phyloP scores from a whole-genome alignment of 306 rosid genomes.

The Ziziphus jujuba region DNA sequence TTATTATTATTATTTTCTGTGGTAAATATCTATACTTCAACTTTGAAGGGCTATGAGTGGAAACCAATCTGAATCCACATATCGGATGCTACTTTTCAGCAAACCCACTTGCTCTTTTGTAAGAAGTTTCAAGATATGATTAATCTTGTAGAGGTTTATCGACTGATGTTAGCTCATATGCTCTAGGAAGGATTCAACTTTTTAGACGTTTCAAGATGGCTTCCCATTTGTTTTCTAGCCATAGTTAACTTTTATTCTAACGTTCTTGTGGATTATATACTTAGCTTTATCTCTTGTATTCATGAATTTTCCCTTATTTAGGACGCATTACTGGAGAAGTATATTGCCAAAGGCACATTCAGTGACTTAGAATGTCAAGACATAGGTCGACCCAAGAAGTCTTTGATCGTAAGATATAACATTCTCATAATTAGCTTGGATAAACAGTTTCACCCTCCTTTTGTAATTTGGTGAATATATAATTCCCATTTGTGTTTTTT shows the following conservation, averaged over 20 bases:
- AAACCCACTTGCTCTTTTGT: not conserved
- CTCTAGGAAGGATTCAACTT: too few species aligned
- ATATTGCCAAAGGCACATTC: constrained; percentile 45
- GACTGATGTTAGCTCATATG: not conserved
- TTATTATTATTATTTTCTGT: not conserved
- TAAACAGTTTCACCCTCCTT: not conserved
- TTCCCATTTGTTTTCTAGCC: too few species aligned
- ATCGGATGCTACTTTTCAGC: not conserved
- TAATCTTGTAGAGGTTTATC: not conserved
- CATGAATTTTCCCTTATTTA: constrained; percentile 5
- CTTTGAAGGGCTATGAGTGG: not conserved
- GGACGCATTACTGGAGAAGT: constrained; percentile 82
- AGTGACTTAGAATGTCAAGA: constrained; percentile 52
- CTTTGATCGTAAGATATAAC: constrained; percentile 52
- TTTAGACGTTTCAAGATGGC: too few species aligned
- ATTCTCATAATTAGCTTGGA: not conserved
- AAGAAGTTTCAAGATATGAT: not conserved
- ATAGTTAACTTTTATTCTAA: not conserved
- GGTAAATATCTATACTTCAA: not conserved
- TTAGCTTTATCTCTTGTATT: not conserved
- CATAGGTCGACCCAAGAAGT: constrained; percentile 54
- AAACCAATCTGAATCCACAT: not conserved
- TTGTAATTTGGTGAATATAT: not conserved
- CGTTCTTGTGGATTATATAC: too few species aligned
- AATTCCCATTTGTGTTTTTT: constrained; percentile 19